Percentiles rank a stretch among this genome's conserved stretches.
Conservation (phyloP, 257 asterid species). For the Ligustrum vulgare region DNA sequence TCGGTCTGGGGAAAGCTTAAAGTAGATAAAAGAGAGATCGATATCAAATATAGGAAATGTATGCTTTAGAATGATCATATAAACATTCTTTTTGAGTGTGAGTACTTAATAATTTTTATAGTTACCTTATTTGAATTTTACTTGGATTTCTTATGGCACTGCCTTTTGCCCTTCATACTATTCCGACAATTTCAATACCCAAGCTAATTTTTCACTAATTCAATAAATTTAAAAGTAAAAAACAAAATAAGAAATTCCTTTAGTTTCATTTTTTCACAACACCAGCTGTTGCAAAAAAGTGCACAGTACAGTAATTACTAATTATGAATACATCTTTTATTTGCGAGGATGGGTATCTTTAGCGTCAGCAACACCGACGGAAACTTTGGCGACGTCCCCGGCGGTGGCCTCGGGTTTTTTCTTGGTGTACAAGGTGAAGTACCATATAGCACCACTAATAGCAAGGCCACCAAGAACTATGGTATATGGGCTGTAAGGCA, state of each 20-base stretch:
- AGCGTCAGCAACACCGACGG: conserved; percentile 14
- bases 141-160: not conserved
- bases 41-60: not conserved
- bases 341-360: conserved; percentile 13
- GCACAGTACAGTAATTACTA: not conserved
- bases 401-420: conserved; percentile 28
- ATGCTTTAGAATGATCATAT: not conserved
- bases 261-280: not conserved
- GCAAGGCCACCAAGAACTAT: conserved; percentile 49
- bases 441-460: conserved; percentile 42
- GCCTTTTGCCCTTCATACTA: not conserved
- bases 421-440: conserved; percentile 33
- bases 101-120: not conserved
- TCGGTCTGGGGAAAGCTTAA: not conserved
- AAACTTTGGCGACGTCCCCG: conserved; percentile 7
- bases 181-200: too few relatives aligned
- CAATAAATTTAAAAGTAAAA: too few relatives aligned
- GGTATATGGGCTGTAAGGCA: conserved; percentile 46
- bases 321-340: not conserved
- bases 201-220: too few relatives aligned
- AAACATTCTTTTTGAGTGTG: not conserved
- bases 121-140: not conserved
- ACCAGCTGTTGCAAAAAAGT: not conserved
- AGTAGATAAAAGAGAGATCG: not conserved
- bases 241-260: not conserved